Conservation (phyloP, 106 monocot species). For the Allium fistulosum region DNA sequence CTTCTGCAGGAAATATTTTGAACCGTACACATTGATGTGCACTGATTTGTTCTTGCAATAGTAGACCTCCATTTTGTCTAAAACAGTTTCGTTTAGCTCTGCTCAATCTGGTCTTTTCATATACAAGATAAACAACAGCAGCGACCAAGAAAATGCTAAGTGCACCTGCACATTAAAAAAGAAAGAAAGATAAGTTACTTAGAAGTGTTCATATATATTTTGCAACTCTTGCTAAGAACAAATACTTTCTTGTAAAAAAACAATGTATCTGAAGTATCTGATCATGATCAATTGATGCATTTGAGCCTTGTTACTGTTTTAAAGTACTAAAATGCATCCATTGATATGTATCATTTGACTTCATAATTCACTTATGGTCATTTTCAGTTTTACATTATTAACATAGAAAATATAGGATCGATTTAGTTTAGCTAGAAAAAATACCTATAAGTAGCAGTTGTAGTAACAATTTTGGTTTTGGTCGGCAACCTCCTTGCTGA, state of each 20-base stretch:
- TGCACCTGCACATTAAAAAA: not conserved
- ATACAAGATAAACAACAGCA: constrained; percentile 2
- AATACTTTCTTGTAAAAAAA: not conserved
- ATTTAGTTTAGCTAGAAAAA: not conserved
- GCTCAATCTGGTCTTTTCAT: not conserved
- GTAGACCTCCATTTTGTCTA: constrained; percentile 21
- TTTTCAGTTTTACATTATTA: not conserved
- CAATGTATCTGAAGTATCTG: not conserved
- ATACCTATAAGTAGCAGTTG: not conserved
- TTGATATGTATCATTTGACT: no score
- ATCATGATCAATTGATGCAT: no score
- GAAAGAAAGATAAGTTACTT: no score
- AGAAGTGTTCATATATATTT: not conserved
- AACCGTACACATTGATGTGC: constrained; percentile 12
- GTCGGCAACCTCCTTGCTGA: not conserved
- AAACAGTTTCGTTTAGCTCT: constrained; percentile 25
- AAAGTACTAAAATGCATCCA: no score
- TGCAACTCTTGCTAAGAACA: not conserved
- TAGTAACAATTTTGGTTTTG: not conserved
- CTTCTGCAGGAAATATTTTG: constrained; percentile 5
- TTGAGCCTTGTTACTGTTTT: no score
- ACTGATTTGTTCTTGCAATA: constrained; percentile 19
- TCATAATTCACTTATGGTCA: no score
- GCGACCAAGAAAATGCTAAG: not conserved
- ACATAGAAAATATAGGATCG: not conserved